Evolutionary conservation across 176 grass and related monocot genomes (phyloP).

Genomic region (Oryza punctata): DNA sequence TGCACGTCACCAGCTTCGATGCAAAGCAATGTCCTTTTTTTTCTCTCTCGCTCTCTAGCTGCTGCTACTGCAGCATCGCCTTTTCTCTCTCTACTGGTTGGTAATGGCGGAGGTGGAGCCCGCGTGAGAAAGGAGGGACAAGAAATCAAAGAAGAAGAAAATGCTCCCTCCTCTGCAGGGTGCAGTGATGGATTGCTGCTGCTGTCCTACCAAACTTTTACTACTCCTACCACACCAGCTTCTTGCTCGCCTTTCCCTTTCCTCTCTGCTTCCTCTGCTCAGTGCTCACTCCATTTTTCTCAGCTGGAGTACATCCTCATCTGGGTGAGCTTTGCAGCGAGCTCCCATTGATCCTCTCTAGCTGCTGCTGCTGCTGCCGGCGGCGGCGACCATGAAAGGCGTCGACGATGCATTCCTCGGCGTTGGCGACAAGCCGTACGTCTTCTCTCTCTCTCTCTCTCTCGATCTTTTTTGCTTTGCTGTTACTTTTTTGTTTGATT

Average conservation of each 20-base stretch:
- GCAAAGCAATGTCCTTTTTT: constrained; percentile 36
- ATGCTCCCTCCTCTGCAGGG: neutral
- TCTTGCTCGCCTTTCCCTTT: constrained; percentile 47
- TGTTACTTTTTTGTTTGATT: constrained; percentile 15
- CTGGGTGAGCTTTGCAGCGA: neutral
- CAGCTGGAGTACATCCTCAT: neutral
- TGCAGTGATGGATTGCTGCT: constrained; percentile 27
- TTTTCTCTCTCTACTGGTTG: neutral
- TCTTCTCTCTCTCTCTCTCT: neutral
- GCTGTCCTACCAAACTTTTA: constrained; percentile 39
- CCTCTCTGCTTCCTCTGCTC: neutral
- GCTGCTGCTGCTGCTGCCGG: neutral
- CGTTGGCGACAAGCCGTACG: constrained; percentile 67
- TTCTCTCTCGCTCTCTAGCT: neutral
- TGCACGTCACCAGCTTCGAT: constrained; percentile 26
- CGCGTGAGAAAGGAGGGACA: neutral
- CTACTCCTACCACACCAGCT: constrained; percentile 15
- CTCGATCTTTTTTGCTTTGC: neutral
- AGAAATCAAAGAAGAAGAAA: neutral
- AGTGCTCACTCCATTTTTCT: neutral
- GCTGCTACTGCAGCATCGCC: neutral
- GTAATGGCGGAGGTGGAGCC: constrained; percentile 23
- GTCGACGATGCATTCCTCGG: constrained; percentile 75
- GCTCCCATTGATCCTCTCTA: constrained; percentile 3
- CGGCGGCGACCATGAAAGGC: constrained; percentile 56